phyloP scores from a whole-genome alignment of 169 alveolate genomes.

The Eimeria praecox region DNA sequence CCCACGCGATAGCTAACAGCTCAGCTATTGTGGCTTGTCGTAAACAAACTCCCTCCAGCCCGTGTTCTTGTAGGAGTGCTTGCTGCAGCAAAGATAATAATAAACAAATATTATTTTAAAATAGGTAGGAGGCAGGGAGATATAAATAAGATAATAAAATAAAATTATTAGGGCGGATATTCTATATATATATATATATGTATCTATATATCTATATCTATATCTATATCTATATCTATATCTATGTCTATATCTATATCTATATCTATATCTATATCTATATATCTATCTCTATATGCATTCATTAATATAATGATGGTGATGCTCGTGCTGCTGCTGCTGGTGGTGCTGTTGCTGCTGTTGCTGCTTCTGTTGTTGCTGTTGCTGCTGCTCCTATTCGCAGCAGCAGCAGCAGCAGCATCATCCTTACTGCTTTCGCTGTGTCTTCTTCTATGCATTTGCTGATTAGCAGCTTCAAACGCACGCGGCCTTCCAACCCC shows the following conservation, averaged over 20 bases:
- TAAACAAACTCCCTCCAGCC: no score
- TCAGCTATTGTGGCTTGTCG: no score
- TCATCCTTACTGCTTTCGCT: neutral
- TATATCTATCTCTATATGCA: no score
- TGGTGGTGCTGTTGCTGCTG: neutral
- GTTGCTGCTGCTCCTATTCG: slow-evolving; percentile 65
- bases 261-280: no score
- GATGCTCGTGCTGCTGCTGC: neutral
- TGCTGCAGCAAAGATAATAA: no score
- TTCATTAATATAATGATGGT: neutral
- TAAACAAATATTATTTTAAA: no score
- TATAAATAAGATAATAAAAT: neutral
- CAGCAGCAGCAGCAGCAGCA: neutral
- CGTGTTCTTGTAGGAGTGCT: no score
- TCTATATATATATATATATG: neutral
- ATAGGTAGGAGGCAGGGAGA: no score
- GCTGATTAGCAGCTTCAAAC: slow-evolving; percentile 2
- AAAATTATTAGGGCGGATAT: neutral
- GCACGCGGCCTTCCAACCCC: neutral
- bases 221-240: no score
- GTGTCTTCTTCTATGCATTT: neutral
- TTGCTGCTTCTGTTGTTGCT: neutral
- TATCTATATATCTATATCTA: neutral
- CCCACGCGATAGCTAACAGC: no score
- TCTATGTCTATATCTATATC: no score